Evolutionary conservation across 768 basidiomycete species (phyloP), one percentile per base, ranked within the genome.

Genomic region (Naematelia aurantialba): DNA sequence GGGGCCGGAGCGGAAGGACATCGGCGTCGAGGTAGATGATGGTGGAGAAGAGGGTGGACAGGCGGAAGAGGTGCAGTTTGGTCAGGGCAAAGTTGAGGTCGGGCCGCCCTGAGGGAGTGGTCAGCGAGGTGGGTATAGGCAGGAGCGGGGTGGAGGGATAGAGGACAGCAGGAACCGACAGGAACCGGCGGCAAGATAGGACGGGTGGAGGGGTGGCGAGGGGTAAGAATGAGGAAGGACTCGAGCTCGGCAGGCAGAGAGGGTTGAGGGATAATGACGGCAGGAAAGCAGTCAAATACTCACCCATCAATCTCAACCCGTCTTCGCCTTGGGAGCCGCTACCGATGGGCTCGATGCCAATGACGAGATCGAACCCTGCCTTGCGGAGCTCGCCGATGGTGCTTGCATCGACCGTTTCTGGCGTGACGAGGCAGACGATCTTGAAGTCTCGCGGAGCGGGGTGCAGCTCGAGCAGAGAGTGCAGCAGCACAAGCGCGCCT

Each of bases 31-130:
- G 69, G 58, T 77, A 77, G 55, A 77, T 69, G 44, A 76, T 24
- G 17, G 72, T 74, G 30, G 63, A 65, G 65, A 72, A 77, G 53
- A 74, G 67, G 27, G 69, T 45, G 39, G 55, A 45, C 62, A 99
- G 85, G 61, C 96, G 91, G 75, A 98, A 97, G 65, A 89, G 83
- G 78, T 99, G 96, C 57, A 99, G 81, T 78, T 99, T 99, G 59
- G 96, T 97, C 78, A 98, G 85, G 78, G 93, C 91, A 61, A 89
- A 85, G 73, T 86, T 83, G 59, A 99, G 86, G 80, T 99, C 94
- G 25, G 85, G 89, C 59, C 96, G 92, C 71, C 96, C 94, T 98
- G 76, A 54, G n/a, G n/a, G n/a, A n/a, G n/a, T n/a, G 63, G 27
- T 55, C 12, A 66, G 58, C 55, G 14, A 59, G 56, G 52, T 42